phyloP scores from a whole-genome alignment of 208 protist species.

The Leishmania major region DNA sequence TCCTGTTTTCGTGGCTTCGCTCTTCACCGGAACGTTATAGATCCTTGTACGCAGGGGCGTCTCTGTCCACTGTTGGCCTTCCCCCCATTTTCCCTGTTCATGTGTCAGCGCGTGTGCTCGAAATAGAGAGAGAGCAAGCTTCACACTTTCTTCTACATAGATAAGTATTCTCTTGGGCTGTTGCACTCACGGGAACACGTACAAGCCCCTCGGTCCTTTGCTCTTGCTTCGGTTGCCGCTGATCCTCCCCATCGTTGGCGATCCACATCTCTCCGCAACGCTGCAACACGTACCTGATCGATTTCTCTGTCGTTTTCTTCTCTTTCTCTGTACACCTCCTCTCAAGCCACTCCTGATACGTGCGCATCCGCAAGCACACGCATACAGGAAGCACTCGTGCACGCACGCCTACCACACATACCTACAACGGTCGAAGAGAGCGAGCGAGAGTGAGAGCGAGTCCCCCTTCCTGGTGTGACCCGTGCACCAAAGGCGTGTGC shows the following conservation, averaged over 20 bases:
- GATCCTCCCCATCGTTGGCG: background rate
- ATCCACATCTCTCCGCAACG: background rate
- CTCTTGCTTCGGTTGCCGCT: background rate
- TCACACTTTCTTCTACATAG: background rate
- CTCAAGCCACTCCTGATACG: background rate
- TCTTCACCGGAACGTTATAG: background rate
- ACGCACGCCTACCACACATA: background rate
- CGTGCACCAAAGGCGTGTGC: background rate
- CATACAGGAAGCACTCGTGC: background rate
- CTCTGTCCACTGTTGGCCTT: background rate
- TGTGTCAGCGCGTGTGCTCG: background rate
- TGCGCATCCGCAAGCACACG: background rate
- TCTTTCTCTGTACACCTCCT: background rate
- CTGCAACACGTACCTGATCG: background rate
- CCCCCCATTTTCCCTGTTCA: background rate
- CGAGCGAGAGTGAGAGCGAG: background rate
- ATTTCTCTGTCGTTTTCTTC: no score
- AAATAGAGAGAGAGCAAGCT: background rate
- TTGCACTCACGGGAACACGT: background rate
- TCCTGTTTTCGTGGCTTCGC: background rate
- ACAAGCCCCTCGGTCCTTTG: background rate
- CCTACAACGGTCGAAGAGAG: background rate
- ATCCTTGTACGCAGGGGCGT: background rate
- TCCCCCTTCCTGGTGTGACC: background rate
- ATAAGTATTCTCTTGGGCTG: no score